Evolutionary conservation across 2,329 filamentous ascomycete species (phyloP).

Genomic region (Botrytis fabae): DNA sequence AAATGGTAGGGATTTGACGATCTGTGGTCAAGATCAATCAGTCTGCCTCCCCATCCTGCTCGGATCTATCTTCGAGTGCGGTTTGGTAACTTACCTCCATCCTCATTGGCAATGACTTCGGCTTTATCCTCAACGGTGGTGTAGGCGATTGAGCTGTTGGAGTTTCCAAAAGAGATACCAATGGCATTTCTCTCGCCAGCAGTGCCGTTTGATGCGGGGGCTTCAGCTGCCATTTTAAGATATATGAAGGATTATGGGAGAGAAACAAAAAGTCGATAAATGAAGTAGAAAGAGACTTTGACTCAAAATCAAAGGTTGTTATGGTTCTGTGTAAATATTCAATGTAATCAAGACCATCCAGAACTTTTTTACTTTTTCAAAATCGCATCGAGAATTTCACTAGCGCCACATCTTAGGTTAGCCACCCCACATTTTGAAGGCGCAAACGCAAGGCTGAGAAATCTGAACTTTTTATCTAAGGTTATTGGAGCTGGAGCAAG

Average conservation of each 20-base stretch:
- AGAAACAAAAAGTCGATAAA: not conserved
- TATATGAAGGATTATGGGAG: conserved; percentile 9
- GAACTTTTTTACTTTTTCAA: conserved; percentile 32
- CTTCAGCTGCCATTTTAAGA: conserved; percentile 39
- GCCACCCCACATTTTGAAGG: conserved; percentile 11
- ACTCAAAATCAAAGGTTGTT: conserved; percentile 18
- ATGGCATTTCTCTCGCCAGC: conserved; percentile 67
- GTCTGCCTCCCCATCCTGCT: not conserved
- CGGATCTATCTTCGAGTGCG: not conserved
- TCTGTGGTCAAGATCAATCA: conserved; percentile 53
- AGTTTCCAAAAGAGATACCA: conserved; percentile 97
- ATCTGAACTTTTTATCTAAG: not conserved
- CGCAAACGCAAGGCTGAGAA: conserved; percentile 38
- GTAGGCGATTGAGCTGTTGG: conserved; percentile 94
- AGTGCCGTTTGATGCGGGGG: conserved; percentile 30
- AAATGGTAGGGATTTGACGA: conserved; percentile 90
- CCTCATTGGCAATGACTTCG: conserved; percentile 98
- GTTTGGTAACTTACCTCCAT: conserved; percentile 69
- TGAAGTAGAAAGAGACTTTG: not conserved
- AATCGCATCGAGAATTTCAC: conserved; percentile 34
- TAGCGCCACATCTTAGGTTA: conserved; percentile 31
- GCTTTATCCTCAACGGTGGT: conserved; percentile 92
- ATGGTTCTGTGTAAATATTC: conserved; percentile 16
- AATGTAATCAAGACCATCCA: conserved; percentile 17
- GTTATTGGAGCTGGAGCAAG: not conserved